Base-by-base conservation (phyloP, 1,284 basidiomycete species). In the Sporisorium graminicola region DNA sequence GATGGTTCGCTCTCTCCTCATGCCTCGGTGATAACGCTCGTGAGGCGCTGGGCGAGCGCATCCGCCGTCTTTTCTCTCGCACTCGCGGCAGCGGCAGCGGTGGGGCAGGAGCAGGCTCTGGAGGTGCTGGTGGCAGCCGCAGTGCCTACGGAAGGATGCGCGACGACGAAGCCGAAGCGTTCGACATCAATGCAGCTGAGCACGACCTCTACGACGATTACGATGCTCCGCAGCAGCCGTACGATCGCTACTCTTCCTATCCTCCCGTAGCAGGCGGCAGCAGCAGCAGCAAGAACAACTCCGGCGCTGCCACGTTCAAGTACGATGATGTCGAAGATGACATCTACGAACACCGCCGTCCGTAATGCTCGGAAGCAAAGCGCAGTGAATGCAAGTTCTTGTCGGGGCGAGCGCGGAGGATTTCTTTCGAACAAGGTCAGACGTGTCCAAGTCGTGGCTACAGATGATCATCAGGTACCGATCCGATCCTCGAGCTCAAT, bases 1-100 rank as follows among this genome's bases (percentile, higher is more conserved):
- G 65, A 20, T 77, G 74, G 74, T 77, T 77, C 46, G 74, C 74
- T 1, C 69, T 77, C 56, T 77, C 74, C 3, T 77, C 74, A 2
- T 77, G 74, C 52, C 66, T 77, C 12, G 74, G 74, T 22, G 74
- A 77, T 60, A 59, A 73, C 35, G 63, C 65, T 12, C 69, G 74
- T 20, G 62, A 63, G 33, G 59, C 59, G 9, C 51, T 77, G 7
- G 60, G 40, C 2, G 58, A 70, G 0, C 65, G 61, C 27, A 40
- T 77, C 29, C 58, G 63, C 20, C 27, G 62, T 3, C 52, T 76
- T 14, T 68, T 72, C 56, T 65, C 61, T 12, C 59, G 65, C 43
- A 57, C 37, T 9, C 58, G 65, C 10, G 40, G 49, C 16, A 27
- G 61, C 2, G 60, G 57, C 12, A 31, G 33, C 9, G 52, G 53